These are phyloP conservation scores for Suillus ampliporus DNA, from an alignment of 768 basidiomycete genomes.

Conservation along the genomic window DNA sequence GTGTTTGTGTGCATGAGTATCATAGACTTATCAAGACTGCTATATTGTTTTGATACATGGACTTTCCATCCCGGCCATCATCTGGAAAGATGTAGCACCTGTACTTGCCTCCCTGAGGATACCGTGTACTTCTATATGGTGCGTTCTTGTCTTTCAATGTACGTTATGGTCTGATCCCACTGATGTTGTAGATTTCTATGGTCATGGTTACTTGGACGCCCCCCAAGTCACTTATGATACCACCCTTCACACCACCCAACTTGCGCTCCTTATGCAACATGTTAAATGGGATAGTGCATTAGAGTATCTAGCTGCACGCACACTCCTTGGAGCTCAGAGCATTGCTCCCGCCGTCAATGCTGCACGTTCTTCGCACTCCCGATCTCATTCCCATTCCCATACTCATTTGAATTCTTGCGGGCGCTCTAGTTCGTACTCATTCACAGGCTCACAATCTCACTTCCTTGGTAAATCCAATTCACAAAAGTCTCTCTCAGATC, in stretches of 20 bases:
- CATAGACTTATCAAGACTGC: conserved; percentile 10
- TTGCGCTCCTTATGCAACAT: conserved; percentile 85
- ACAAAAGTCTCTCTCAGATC: too few species aligned
- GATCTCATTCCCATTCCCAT: too few species aligned
- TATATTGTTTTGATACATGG: conserved; percentile 82
- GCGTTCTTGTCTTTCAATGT: conserved; percentile 17
- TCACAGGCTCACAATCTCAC: too few species aligned
- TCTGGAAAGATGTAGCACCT: conserved; percentile 80
- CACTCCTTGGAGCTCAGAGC: too few species aligned
- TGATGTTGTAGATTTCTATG: conserved; percentile 69
- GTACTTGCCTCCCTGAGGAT: conserved; percentile 63
- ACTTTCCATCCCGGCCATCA: conserved; percentile 74
- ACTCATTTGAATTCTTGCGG: too few species aligned
- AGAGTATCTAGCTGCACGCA: too few species aligned
- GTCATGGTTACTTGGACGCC: conserved; percentile 83
- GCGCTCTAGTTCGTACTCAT: too few species aligned
- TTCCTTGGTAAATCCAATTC: too few species aligned
- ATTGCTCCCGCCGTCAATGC: too few species aligned
- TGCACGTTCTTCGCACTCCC: too few species aligned
- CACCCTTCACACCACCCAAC: conserved; percentile 71
- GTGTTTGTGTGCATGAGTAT: background rate
- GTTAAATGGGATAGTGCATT: conserved; percentile 71
- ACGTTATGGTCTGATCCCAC: conserved; percentile 6
- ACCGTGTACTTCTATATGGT: conserved; percentile 82
- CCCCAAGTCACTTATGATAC: conserved; percentile 72